Percentiles rank a stretch among this genome's conserved stretches.
Evolutionary conservation across 345 rosid genomes (phyloP).

Genomic region (Hevea brasiliensis): DNA sequence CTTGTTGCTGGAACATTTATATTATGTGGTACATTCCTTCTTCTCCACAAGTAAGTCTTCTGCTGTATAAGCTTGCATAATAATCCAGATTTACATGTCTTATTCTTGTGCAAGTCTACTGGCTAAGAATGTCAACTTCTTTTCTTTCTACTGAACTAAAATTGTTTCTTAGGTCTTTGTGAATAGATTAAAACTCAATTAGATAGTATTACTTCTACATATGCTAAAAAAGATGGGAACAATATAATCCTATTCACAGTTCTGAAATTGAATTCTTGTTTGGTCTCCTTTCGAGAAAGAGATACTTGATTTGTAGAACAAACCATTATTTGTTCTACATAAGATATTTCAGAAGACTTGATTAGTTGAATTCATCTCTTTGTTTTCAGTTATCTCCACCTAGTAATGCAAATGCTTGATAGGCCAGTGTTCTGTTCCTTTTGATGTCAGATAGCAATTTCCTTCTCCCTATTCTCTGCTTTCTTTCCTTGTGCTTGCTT

Average conservation of each 20-base stretch:
- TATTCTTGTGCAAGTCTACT: not conserved
- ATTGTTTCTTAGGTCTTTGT: not conserved
- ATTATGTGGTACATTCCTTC: constrained; percentile 79
- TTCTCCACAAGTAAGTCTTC: constrained; percentile 77
- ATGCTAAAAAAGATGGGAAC: too few relatives aligned
- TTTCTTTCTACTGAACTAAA: not conserved
- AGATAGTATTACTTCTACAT: too few relatives aligned
- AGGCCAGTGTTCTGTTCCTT: not conserved
- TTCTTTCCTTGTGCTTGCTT: not conserved
- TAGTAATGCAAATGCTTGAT: too few relatives aligned
- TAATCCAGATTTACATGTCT: not conserved
- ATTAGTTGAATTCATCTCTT: not conserved
- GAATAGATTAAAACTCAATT: not conserved
- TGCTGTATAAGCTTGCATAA: not conserved
- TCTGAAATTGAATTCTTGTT: too few relatives aligned
- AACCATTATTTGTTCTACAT: too few relatives aligned
- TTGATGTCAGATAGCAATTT: not conserved
- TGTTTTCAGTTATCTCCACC: not conserved
- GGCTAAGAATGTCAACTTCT: not conserved
- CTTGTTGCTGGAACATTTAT: constrained; percentile 89
- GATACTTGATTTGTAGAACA: too few relatives aligned
- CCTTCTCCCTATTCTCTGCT: constrained; percentile 1
- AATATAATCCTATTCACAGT: too few relatives aligned
- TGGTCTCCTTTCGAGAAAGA: too few relatives aligned
- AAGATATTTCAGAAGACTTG: not conserved